A percentile compares a stretch with the other conserved stretches of the same genome.
phyloP scores from a whole-genome alignment of 176 grass and related monocot species.

The Paspalum notatum region DNA sequence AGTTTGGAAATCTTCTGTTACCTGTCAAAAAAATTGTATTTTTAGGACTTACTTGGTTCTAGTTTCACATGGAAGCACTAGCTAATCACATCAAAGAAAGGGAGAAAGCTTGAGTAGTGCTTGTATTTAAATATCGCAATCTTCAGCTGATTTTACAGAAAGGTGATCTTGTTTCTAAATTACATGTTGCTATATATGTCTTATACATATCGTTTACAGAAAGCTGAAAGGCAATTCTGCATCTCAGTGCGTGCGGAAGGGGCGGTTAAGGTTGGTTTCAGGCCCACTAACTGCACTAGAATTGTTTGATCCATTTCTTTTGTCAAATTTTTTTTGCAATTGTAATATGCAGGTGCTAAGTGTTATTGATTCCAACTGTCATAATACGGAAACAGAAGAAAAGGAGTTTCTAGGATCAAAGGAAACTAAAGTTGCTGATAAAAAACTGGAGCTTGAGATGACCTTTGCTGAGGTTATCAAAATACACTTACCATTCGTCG shows the following conservation, averaged over 20 bases:
- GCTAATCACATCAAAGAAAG: constrained; percentile 31
- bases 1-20: constrained; percentile 3
- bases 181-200: background rate
- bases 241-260: constrained; percentile 85
- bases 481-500: constrained; percentile 79
- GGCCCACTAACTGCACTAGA: constrained; percentile 17
- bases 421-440: constrained; percentile 70
- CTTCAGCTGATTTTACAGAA: constrained; percentile 8
- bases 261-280: constrained; percentile 81
- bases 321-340: constrained; percentile 42
- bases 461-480: constrained; percentile 74
- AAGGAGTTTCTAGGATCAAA: constrained; percentile 65
- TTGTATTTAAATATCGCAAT: constrained; percentile 16
- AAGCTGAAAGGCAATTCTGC: constrained; percentile 81
- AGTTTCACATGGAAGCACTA: constrained; percentile 13
- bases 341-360: constrained; percentile 79
- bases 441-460: constrained; percentile 69
- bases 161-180: too few relatives aligned
- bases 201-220: constrained; percentile 54
- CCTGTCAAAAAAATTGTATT: background rate
- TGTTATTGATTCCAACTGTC: constrained; percentile 83
- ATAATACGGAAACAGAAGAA: constrained; percentile 77
- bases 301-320: constrained; percentile 29
- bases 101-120: constrained; percentile 7
- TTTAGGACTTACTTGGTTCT: background rate